Conservation (phyloP, 1,284 basidiomycete genomes). For the Apiotrichum laibachii region DNA sequence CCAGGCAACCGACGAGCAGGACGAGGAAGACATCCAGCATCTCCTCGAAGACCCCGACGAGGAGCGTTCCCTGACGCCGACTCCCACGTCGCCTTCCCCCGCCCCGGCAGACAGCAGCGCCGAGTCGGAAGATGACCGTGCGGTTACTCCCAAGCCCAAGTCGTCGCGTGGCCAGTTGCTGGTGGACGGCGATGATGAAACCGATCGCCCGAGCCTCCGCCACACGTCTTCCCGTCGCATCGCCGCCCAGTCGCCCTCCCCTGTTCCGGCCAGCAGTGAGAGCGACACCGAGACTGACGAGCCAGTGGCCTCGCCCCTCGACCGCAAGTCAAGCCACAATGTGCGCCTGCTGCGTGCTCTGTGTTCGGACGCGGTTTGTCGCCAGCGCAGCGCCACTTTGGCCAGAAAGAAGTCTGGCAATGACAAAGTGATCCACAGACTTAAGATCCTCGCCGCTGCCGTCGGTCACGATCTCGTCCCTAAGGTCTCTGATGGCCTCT, state of each 20-base stretch:
- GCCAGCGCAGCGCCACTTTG: neutral
- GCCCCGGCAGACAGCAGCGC: no score
- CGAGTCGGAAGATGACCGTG: no score
- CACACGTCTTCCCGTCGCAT: no score
- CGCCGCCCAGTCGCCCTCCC: no score
- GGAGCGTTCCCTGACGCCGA: neutral
- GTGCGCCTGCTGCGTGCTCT: neutral
- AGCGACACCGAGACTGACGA: neutral
- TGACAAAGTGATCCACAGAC: neutral
- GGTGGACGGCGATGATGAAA: no score
- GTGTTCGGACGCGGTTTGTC: neutral
- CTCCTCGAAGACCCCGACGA: neutral
- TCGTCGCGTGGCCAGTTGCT: no score
- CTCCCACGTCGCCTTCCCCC: neutral
- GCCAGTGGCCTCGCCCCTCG: slow-evolving; percentile 5
- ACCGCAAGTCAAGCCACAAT: slow-evolving; percentile 1
- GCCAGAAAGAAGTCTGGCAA: neutral
- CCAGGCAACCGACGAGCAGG: slow-evolving; percentile 5
- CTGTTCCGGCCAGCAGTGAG: no score
- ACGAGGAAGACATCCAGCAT: slow-evolving; percentile 7
- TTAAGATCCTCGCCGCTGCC: slow-evolving; percentile 1
- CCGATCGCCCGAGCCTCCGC: no score
- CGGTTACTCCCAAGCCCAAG: no score
- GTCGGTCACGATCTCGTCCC: slow-evolving; percentile 5
- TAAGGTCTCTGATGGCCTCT: neutral